Evolutionary conservation across 2,329 filamentous ascomycete genomes (phyloP), one percentile per base, ranked within the genome.

Genomic region (Apiospora marii): DNA sequence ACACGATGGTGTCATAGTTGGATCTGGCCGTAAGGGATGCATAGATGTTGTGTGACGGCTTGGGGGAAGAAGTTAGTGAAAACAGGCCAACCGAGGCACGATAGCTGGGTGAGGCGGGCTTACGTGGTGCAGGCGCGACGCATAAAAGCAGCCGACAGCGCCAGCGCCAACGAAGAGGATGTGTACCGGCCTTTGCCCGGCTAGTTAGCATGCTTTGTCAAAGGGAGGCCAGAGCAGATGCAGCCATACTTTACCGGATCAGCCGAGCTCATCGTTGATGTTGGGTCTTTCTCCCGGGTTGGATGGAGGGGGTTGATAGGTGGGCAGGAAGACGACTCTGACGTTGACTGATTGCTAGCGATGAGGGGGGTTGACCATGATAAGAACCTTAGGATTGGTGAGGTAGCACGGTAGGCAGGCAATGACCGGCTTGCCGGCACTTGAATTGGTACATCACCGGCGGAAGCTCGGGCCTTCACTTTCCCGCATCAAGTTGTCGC

Each of bases 11-110:
- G 34, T 85, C 81, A 84, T 93, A 94, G 83, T 94, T 94, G 53
- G 92, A 94, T 68, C 93, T 89, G 75, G 92, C 93, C 71, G 93
- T 90, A 64, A 93, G 89, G 6, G 92, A 94, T 69, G 93, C 90
- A 72, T 88, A 84, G 53, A 91, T 84, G 71, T 88, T 86, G 72
- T 85, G 81, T 19, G 80, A 77, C 12, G 87, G 87, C 87, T 88
- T 27, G 72, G 24, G 22, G 24, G 24, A 44, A 44, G 22, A 58
- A 2, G 37, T 64, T n/a, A 41, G 19, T 24, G 19, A 41, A 41
- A 22, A 58, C 7, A 51, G 19, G 30, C 8, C n/a, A 46, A 22
- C 12, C 34, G 37, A 27, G 58, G 24, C 22, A 46, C 19, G 37
- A 51, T 24, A 76, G n/a, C 7, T 68, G 41, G 41, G 10, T 30